Percentiles rank a stretch among this genome's conserved stretches.
Conservation (phyloP, 208 protist species). For the Trypanosoma theileri region DNA sequence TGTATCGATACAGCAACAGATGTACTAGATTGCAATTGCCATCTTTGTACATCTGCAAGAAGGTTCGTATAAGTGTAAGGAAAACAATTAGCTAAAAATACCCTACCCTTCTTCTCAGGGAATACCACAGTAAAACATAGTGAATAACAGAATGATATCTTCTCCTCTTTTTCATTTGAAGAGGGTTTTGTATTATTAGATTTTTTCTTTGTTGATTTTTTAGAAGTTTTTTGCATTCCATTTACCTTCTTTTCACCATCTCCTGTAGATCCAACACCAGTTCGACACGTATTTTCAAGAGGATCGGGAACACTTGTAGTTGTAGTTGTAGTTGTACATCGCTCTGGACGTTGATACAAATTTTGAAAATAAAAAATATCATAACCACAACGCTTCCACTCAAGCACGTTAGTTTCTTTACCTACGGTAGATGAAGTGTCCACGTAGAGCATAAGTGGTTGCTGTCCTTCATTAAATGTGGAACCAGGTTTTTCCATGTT, state of each 20-base stretch:
- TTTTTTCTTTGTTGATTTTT: constrained; percentile 24
- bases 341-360: constrained; percentile 55
- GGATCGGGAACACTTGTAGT: neutral
- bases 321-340: constrained; percentile 26
- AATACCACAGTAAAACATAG: constrained; percentile 91
- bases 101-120: constrained; percentile 64
- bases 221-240: constrained; percentile 1
- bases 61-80: constrained; percentile 96
- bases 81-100: constrained; percentile 95
- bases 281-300: constrained; percentile 2
- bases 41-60: constrained; percentile 45
- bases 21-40: constrained; percentile 18
- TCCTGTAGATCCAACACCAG: neutral
- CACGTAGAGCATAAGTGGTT: constrained; percentile 89
- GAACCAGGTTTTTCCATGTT: constrained; percentile 95
- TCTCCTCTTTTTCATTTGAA: neutral
- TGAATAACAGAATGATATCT: constrained; percentile 80
- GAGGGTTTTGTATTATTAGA: constrained; percentile 3
- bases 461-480: constrained; percentile 95
- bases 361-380: constrained; percentile 88
- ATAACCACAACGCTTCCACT: constrained; percentile 66
- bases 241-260: constrained; percentile 2
- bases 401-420: neutral
- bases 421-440: constrained; percentile 5
- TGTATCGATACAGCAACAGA: constrained; percentile 38